A percentile compares a stretch with the other conserved stretches of the same genome.
These are phyloP conservation scores for Castanea sativa DNA, from an alignment of 306 rosid genomes.

Conservation along the genomic window DNA sequence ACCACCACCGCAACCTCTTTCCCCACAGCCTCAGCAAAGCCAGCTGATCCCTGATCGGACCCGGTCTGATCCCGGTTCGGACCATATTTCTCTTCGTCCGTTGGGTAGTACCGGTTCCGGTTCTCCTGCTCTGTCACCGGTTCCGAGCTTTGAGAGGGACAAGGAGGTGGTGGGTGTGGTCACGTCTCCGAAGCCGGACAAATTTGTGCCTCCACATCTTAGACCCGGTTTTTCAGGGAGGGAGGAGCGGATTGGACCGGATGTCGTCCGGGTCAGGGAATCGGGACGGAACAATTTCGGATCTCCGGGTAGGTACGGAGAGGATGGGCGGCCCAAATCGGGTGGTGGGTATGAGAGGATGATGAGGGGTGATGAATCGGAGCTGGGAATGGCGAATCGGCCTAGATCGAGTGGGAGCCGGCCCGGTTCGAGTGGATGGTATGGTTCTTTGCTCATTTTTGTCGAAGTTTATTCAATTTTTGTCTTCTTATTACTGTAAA, in stretches of 20 bases:
- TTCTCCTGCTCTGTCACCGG: constrained; percentile 25
- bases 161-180: constrained; percentile 28
- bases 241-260: constrained; percentile 47
- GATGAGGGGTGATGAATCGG: constrained; percentile 39
- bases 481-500: not conserved
- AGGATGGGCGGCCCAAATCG: constrained; percentile 62
- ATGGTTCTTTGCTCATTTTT: not conserved
- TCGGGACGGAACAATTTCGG: constrained; percentile 26
- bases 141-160: constrained; percentile 28
- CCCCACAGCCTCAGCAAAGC: constrained; percentile 17
- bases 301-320: constrained; percentile 31
- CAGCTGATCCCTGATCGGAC: constrained; percentile 29
- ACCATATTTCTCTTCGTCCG: constrained; percentile 73
- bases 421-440: constrained; percentile 43
- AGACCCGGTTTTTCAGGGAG: constrained; percentile 67
- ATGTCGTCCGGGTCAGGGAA: constrained; percentile 32
- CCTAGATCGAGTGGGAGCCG: constrained; percentile 46
- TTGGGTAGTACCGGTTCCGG: constrained; percentile 53
- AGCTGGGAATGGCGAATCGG: constrained; percentile 38
- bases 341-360: constrained; percentile 58
- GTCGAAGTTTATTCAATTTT: not conserved
- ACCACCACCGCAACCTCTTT: constrained; percentile 11
- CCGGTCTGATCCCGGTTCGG: constrained; percentile 35
- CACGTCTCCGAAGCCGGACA: constrained; percentile 37
- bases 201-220: constrained; percentile 85